These are phyloP conservation scores for Colletotrichum filicis DNA, from an alignment of 2,329 filamentous ascomycete genomes.

Conservation along the genomic window DNA sequence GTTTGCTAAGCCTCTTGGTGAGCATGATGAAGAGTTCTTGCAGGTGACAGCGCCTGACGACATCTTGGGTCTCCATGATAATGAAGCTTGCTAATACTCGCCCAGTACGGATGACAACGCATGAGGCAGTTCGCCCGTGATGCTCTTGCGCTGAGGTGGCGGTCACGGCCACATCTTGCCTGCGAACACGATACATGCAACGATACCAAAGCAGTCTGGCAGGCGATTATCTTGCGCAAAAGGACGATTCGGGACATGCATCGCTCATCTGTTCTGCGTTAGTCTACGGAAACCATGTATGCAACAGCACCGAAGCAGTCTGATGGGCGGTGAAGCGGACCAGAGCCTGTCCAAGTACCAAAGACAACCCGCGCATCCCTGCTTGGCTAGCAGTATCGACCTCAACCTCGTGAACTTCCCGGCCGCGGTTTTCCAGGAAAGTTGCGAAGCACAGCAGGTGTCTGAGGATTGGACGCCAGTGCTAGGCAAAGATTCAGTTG, in stretches of 20 bases:
- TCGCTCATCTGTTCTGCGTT: background rate
- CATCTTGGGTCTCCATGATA: background rate
- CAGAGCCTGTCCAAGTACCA: background rate
- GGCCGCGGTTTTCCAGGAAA: background rate
- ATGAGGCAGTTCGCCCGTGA: background rate
- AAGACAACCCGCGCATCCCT: background rate
- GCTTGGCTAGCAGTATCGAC: background rate
- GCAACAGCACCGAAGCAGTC: background rate
- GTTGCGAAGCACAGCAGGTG: background rate
- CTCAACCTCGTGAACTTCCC: background rate
- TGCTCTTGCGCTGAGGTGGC: background rate
- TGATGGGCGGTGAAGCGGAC: background rate
- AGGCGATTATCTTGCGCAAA: background rate
- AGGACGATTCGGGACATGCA: background rate
- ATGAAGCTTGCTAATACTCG: background rate
- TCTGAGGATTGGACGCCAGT: background rate
- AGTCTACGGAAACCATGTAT: background rate
- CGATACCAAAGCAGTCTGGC: background rate
- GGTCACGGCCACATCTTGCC: background rate
- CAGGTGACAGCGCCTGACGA: background rate
- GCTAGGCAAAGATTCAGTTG: background rate
- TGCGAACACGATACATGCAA: background rate
- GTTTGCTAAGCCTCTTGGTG: background rate
- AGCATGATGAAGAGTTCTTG: background rate
- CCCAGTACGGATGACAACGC: background rate